These are phyloP conservation scores for Microbotryum saponariae DNA, from an alignment of 1,284 basidiomycete genomes.

Conservation along the genomic window DNA sequence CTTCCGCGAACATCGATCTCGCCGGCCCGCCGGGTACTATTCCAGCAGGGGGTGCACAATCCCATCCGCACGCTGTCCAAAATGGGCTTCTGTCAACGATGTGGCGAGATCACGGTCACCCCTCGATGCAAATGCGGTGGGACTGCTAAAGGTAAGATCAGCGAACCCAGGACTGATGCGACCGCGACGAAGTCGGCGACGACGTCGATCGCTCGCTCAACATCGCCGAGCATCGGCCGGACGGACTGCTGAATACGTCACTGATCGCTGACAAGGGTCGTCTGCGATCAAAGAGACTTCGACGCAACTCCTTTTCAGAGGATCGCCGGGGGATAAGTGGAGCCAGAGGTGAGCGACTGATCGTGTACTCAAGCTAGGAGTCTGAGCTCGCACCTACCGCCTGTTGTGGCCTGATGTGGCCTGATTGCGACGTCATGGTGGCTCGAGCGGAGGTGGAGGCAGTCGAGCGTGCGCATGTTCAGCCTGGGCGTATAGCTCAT, in stretches of 20 bases:
- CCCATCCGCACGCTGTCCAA: neutral
- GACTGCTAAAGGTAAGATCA: slow-evolving; percentile 3
- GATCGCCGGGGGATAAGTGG: slow-evolving; percentile 15
- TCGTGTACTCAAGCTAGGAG: neutral
- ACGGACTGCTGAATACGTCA: neutral
- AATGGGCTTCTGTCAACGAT: slow-evolving; percentile 28
- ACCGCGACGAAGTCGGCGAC: neutral
- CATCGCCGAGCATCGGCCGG: slow-evolving; percentile 5
- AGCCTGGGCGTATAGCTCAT: neutral
- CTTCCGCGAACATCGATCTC: too few species aligned
- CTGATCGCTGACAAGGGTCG: too few species aligned
- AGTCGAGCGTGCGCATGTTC: neutral
- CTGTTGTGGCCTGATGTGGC: too few species aligned
- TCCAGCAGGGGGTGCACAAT: too few species aligned
- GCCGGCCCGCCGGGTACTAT: too few species aligned
- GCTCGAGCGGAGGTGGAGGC: neutral
- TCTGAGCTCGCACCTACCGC: too few species aligned
- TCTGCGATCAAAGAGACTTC: slow-evolving; percentile 7
- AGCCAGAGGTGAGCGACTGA: slow-evolving; percentile 5
- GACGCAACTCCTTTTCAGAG: slow-evolving; percentile 7
- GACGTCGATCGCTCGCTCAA: neutral
- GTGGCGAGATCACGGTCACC: slow-evolving; percentile 12
- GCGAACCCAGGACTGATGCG: too few species aligned
- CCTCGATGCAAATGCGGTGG: slow-evolving; percentile 27
- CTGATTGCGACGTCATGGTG: neutral